Percentiles rank a stretch among this genome's conserved stretches.
Evolutionary conservation across 2,329 filamentous ascomycete species (phyloP).

Genomic region (Clonostachys rosea): DNA sequence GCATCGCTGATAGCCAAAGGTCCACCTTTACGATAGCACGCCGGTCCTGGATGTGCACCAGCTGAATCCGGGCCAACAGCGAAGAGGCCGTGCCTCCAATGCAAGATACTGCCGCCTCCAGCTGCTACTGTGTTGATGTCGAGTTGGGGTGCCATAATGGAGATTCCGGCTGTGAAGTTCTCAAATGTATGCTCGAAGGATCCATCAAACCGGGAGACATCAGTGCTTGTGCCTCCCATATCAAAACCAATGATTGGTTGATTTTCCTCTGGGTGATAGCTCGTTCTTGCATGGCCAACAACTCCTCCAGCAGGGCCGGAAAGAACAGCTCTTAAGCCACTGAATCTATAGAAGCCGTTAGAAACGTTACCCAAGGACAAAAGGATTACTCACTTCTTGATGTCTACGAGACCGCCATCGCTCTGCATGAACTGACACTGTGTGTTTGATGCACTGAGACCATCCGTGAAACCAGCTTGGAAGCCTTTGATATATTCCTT

Average conservation of each 20-base stretch:
- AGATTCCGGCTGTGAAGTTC: conserved; percentile 64
- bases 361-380: too few species aligned
- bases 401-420: conserved; percentile 39
- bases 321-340: conserved; percentile 59
- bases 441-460: not conserved
- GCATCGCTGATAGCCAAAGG: conserved; percentile 70
- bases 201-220: conserved; percentile 65
- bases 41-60: conserved; percentile 64
- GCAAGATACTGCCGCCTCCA: conserved; percentile 45
- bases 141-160: conserved; percentile 65
- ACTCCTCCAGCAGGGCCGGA: conserved; percentile 63
- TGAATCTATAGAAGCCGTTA: conserved; percentile 39
- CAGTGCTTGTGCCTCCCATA: conserved; percentile 64
- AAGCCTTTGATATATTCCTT: conserved; percentile 65
- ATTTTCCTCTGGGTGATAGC: conserved; percentile 52
- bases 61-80: conserved; percentile 68
- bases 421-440: conserved; percentile 73
- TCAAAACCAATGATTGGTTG: conserved; percentile 49
- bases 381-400: too few species aligned
- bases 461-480: conserved; percentile 24
- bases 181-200: conserved; percentile 69
- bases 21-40: conserved; percentile 65
- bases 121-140: conserved; percentile 67
- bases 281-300: conserved; percentile 65
- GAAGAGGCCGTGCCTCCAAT: conserved; percentile 65